Evolutionary conservation across 169 alveolate species (phyloP), one percentile per base, ranked within the genome.

Genomic region (Plasmodium gallinaceum): DNA sequence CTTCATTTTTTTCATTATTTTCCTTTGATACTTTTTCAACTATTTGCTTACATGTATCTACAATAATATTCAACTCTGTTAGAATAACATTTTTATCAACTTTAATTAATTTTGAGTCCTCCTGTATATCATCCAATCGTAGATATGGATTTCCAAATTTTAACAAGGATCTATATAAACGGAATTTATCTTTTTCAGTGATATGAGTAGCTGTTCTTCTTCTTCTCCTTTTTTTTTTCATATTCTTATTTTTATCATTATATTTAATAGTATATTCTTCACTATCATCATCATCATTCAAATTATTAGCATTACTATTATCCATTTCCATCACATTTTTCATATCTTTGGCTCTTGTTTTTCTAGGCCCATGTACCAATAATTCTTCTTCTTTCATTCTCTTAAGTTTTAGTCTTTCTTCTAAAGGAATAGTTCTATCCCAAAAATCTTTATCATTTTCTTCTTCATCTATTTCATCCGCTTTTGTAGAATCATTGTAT

Each of bases 381-480:
- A 94, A 61, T 42, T 94, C 97, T 48, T 95, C 96, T 60, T 94
- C 96, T 54, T 92, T 94, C 91, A 93, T 78, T 70, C 94, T 94
- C 76, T 94, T 92, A 42, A 95, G 58, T 92, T 95, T 94, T 26
- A 93, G 94, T 43, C 98, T 85, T 75, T 96, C 98, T 68, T 95
- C 98, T 65, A 94, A 92, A 0, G 98, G 98, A 4, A 96, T 96
- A 16, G 97, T 93, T 32, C 93, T 94, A 20, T 93, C 98, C 98
- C 98, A 96, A 74, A 96, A 96, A 32, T 94, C 98, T 69, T 96
- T 96, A 76, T 96, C 98, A 72, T 95, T 95, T 52, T 93, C 95
- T 22, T 93, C 90, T 32, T 88, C 92, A 8, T 88, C 92, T 45
- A 93, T 93, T 10, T 39, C 95, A 6, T 65, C 93, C 10, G 69